Evolutionary conservation across 1,284 basidiomycete species (phyloP), one percentile per base, ranked within the genome.

Genomic region (Apiotrichum porosum): DNA sequence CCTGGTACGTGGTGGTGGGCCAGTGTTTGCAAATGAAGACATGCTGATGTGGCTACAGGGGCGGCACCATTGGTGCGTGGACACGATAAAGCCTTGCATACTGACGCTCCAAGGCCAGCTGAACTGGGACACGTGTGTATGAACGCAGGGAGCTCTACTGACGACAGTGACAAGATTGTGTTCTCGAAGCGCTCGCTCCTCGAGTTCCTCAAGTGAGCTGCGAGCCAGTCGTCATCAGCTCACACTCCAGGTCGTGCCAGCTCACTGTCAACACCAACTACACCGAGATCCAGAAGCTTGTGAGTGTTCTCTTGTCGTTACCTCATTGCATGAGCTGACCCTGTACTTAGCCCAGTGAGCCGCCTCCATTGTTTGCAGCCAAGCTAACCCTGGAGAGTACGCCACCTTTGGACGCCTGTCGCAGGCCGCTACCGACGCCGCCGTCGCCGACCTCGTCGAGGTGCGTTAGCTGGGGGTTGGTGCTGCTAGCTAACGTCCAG

Each of bases 131-230:
- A 68, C 58, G 69, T 71, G 42, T 49, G 66, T 49, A 17, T 21
- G 18, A 18, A 13, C 38, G 18, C 17, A 12, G 17, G 19, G 17
- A 17, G 23, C 6, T 14, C 15, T 15, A 49, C 52, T 58, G 30
- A 51, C 37, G 2, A 3, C 49, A 71, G 69, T 43, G 69, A 72
- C 59, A 72, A 72, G 63, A 72, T 72, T 37, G 67, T 72, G 45
- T 74, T 74, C 60, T 69, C 69, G 42, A 74, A 74, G 56, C 61
- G 72, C 51, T 72, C 70, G 43, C 56, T 74, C 30, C 62, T 74
- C 37, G 72, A 74, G 52, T 74, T 74, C 58, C 61, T 74, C 49
- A 74, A 73, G 72, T 68, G 33, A 18, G 66, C 42, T 21, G 15
- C 23, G 23, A 3, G 3, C 6, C 21, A 9, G 1, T 12, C 6